These are phyloP conservation scores for Canavalia ensiformis DNA, from an alignment of 306 rosid genomes.

Conservation along the genomic window DNA sequence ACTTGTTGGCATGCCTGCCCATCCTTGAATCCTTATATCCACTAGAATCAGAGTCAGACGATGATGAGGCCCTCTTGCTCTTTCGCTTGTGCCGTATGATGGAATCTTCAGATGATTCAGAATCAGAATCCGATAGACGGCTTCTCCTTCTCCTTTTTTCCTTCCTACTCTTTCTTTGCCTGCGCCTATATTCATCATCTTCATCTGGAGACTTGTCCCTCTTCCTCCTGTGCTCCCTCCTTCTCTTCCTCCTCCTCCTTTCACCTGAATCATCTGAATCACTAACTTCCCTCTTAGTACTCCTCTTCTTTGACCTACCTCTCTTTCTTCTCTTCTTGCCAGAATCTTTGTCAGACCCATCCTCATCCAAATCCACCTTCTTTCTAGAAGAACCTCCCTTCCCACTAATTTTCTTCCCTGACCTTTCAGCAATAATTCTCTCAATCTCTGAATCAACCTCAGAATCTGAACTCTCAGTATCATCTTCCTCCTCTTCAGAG, in stretches of 20 bases:
- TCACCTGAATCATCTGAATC: conserved; percentile 74
- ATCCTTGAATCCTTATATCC: conserved; percentile 61
- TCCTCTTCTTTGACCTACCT: conserved; percentile 87
- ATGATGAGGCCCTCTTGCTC: conserved; percentile 63
- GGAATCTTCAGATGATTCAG: conserved; percentile 73
- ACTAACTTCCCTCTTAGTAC: conserved; percentile 62
- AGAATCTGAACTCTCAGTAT: conserved; percentile 77
- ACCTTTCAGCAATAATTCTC: conserved; percentile 73
- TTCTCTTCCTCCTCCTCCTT: conserved; percentile 66
- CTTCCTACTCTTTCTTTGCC: conserved; percentile 57
- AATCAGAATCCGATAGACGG: conserved; percentile 66
- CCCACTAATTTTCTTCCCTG: conserved; percentile 61
- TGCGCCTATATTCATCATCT: conserved; percentile 45
- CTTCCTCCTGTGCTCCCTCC: conserved; percentile 62
- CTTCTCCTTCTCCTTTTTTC: conserved; percentile 80
- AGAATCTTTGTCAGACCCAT: conserved; percentile 60
- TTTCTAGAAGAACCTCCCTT: conserved; percentile 62
- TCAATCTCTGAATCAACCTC: conserved; percentile 84
- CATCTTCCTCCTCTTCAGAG: conserved; percentile 78
- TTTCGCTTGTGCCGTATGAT: conserved; percentile 57
- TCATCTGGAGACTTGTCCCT: conserved; percentile 53
- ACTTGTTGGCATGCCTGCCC: conserved; percentile 69
- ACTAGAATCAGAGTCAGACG: conserved; percentile 60
- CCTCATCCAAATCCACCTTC: conserved; percentile 58
- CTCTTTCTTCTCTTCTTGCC: conserved; percentile 71